Conservation (phyloP, 345 rosid species). For the Luvunga scandens region DNA sequence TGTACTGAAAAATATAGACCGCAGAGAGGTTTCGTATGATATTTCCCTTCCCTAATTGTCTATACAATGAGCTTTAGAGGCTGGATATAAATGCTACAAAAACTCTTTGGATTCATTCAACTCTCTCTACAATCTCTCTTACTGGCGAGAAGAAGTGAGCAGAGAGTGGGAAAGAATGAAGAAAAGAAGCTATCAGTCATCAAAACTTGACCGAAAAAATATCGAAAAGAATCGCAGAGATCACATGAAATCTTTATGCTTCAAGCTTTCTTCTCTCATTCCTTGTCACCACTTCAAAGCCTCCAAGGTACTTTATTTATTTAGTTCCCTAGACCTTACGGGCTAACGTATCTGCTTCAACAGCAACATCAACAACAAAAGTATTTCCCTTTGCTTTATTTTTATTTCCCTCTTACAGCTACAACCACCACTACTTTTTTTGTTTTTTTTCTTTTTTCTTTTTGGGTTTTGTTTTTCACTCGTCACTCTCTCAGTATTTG, state of each 20-base stretch:
- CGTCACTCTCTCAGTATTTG: no score
- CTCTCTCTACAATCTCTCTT: neutral
- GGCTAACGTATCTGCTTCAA: neutral
- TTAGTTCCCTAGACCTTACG: neutral
- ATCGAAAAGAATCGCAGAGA: constrained; percentile 58
- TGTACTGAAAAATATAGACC: neutral
- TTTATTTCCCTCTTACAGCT: no score
- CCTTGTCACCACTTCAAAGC: constrained; percentile 29
- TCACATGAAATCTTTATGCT: constrained; percentile 54
- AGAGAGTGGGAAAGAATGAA: constrained; percentile 18
- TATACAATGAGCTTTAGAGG: neutral
- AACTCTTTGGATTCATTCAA: neutral
- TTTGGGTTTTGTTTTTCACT: no score
- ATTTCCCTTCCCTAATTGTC: neutral
- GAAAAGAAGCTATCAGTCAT: constrained; percentile 14
- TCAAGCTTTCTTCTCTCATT: constrained; percentile 49
- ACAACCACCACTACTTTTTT: no score
- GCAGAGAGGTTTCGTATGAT: neutral
- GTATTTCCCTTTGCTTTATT: no score
- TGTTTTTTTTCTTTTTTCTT: no score
- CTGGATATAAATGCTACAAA: neutral
- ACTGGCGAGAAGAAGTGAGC: neutral
- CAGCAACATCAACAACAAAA: no score
- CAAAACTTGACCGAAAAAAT: constrained; percentile 49
- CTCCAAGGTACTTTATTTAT: constrained; percentile 33